Evolutionary conservation across 257 asterid genomes (phyloP).

Genomic region (Solanum etuberosum): DNA sequence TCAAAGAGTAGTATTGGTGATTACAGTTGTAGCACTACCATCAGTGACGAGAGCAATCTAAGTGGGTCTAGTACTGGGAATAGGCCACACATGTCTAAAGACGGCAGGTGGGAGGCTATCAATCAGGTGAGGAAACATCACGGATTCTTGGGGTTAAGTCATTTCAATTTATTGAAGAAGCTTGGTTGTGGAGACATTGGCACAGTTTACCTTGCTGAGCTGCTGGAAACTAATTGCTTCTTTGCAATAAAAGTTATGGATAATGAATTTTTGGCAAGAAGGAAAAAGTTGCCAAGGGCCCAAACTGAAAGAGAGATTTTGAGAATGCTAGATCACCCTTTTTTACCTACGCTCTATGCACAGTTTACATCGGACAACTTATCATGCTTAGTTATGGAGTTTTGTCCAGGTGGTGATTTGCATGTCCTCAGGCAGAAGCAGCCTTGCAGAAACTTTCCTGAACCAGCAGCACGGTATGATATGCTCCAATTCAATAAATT

Average conservation of each 20-base stretch:
- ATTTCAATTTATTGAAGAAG: conserved; percentile 63
- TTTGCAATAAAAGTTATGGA: conserved; percentile 95
- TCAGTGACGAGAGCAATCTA: conserved; percentile 72
- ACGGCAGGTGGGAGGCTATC: conserved; percentile 68
- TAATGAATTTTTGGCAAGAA: conserved; percentile 59
- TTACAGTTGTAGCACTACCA: conserved; percentile 72
- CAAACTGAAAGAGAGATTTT: conserved; percentile 90
- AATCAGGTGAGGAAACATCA: conserved; percentile 38
- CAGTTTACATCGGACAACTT: conserved; percentile 77
- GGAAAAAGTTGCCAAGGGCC: conserved; percentile 79
- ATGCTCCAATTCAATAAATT: background rate
- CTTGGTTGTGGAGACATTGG: conserved; percentile 93
- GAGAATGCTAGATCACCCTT: conserved; percentile 87
- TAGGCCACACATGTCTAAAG: conserved; percentile 92
- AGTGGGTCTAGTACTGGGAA: conserved; percentile 50
- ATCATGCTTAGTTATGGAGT: conserved; percentile 89
- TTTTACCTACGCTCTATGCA: conserved; percentile 82
- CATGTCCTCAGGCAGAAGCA: conserved; percentile 90
- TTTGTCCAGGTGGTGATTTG: conserved; percentile 92
- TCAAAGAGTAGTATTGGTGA: conserved; percentile 83
- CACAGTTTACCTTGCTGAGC: conserved; percentile 75
- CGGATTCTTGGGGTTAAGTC: conserved; percentile 60
- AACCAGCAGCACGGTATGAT: conserved; percentile 79
- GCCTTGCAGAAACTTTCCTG: conserved; percentile 63
- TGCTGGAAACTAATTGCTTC: conserved; percentile 47